A percentile compares a stretch with the other conserved stretches of the same genome.
These are phyloP conservation scores for Nemania abortiva DNA, from an alignment of 2,329 filamentous ascomycete species.

Conservation along the genomic window DNA sequence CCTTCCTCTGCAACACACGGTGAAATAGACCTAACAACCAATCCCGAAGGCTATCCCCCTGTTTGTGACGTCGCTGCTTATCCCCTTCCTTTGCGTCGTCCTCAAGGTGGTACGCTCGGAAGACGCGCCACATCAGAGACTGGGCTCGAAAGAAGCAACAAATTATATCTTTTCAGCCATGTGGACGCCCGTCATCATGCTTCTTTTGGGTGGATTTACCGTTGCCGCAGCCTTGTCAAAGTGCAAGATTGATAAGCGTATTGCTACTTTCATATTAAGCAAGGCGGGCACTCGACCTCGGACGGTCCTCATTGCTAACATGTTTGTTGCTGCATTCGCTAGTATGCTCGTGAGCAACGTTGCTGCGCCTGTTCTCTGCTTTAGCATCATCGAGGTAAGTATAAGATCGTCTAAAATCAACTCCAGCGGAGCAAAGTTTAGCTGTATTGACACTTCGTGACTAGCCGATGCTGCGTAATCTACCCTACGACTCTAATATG, in stretches of 20 bases:
- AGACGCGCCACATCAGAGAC: slow-evolving; percentile 72
- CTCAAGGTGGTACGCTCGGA: slow-evolving; percentile 86
- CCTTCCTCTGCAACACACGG: not conserved
- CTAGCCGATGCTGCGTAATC: slow-evolving; percentile 91
- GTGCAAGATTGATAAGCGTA: slow-evolving; percentile 96
- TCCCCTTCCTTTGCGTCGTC: slow-evolving; percentile 92
- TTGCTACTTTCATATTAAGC: slow-evolving; percentile 95
- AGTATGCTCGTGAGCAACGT: slow-evolving; percentile 99
- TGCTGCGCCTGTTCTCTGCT: slow-evolving; percentile 94
- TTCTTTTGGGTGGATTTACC: slow-evolving; percentile 94
- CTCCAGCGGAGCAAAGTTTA: not conserved
- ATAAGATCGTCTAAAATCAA: slow-evolving; percentile 42
- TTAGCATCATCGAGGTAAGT: slow-evolving; percentile 91
- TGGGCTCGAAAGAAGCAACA: slow-evolving; percentile 85
- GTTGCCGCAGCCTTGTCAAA: slow-evolving; percentile 95
- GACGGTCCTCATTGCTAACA: slow-evolving; percentile 94
- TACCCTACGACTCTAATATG: slow-evolving; percentile 91
- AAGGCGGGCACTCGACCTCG: slow-evolving; percentile 93
- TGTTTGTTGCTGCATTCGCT: slow-evolving; percentile 97
- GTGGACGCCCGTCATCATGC: slow-evolving; percentile 99
- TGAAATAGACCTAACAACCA: slow-evolving; percentile 24
- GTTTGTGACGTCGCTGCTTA: slow-evolving; percentile 93
- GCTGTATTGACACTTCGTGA: slow-evolving; percentile 10
- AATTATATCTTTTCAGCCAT: slow-evolving; percentile 91
- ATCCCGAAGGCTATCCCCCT: slow-evolving; percentile 82